Evolutionary conservation across 805 yeast genomes (phyloP).

Genomic region (Blastobotrys mokoenaii): DNA sequence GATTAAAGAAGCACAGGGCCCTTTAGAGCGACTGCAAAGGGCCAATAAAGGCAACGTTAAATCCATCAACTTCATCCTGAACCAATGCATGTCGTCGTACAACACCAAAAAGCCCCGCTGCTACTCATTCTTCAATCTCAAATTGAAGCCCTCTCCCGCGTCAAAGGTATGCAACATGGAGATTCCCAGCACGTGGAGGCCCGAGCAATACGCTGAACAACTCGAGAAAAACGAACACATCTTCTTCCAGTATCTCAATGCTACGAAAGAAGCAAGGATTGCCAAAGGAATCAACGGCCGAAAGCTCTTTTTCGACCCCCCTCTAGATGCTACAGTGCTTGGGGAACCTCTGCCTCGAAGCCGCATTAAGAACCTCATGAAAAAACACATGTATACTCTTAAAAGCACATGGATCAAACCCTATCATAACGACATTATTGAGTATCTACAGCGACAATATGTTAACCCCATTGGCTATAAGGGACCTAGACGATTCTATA

Average conservation of each 20-base stretch:
- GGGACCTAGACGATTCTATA: too few species aligned
- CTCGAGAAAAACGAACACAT: neutral
- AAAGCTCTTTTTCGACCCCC: slow-evolving; percentile 14
- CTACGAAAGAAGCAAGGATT: slow-evolving; percentile 9
- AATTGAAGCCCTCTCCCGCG: slow-evolving; percentile 4
- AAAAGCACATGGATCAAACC: slow-evolving; percentile 11
- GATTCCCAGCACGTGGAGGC: slow-evolving; percentile 11
- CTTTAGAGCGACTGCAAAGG: slow-evolving; percentile 6
- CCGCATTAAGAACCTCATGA: slow-evolving; percentile 11
- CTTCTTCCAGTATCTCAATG: slow-evolving; percentile 12
- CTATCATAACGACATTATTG: slow-evolving; percentile 11
- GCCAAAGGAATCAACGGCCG: slow-evolving; percentile 14
- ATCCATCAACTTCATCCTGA: slow-evolving; percentile 11
- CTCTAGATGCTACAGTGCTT: slow-evolving; percentile 11
- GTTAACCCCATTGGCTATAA: slow-evolving; percentile 1
- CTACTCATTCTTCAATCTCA: neutral
- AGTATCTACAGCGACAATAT: slow-evolving; percentile 9
- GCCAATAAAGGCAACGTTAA: slow-evolving; percentile 10
- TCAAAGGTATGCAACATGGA: slow-evolving; percentile 16
- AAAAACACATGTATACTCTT: slow-evolving; percentile 8
- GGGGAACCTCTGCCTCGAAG: slow-evolving; percentile 13
- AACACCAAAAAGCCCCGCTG: slow-evolving; percentile 15
- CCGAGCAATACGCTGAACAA: slow-evolving; percentile 10
- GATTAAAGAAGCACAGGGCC: slow-evolving; percentile 8
- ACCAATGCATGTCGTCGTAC: slow-evolving; percentile 9